Conservation (phyloP, 2,329 filamentous ascomycete genomes). For the Emergomyces africanus region DNA sequence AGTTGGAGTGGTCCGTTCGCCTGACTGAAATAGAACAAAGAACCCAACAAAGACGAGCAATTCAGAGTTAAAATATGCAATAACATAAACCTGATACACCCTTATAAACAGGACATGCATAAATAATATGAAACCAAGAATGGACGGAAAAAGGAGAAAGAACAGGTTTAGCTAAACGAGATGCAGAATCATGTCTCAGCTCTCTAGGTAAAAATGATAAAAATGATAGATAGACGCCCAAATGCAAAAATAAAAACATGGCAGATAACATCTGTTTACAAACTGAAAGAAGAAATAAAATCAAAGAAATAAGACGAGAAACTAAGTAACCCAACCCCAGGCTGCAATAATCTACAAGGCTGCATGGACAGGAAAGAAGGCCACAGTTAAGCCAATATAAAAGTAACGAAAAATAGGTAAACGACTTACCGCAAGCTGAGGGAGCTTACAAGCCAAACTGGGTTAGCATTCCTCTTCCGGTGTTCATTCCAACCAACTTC, state of each 20-base stretch:
- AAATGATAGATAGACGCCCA: not conserved
- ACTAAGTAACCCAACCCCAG: not conserved
- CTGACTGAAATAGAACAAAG: not conserved
- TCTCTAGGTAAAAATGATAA: not conserved
- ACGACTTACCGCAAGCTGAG: constrained; percentile 2
- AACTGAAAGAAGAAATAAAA: not conserved
- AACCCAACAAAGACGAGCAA: not conserved
- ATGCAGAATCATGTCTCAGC: not conserved
- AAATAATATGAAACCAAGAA: not conserved
- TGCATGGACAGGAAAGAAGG: not conserved
- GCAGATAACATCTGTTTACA: not conserved
- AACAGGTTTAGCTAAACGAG: not conserved
- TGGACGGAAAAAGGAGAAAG: not conserved
- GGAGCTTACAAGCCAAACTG: constrained; percentile 14
- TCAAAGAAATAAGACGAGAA: not conserved
- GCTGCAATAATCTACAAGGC: not conserved
- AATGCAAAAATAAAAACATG: not conserved
- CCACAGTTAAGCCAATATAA: not conserved
- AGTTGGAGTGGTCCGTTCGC: not conserved
- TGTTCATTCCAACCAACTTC: constrained; percentile 48
- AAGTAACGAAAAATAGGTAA: not conserved
- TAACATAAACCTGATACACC: not conserved
- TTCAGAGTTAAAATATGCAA: not conserved
- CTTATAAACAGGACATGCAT: not conserved
- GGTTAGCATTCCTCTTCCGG: constrained; percentile 7